These are phyloP conservation scores for Coemansia sp. DNA, from an alignment of 192 early-diverging fungal species.

Conservation along the genomic window DNA sequence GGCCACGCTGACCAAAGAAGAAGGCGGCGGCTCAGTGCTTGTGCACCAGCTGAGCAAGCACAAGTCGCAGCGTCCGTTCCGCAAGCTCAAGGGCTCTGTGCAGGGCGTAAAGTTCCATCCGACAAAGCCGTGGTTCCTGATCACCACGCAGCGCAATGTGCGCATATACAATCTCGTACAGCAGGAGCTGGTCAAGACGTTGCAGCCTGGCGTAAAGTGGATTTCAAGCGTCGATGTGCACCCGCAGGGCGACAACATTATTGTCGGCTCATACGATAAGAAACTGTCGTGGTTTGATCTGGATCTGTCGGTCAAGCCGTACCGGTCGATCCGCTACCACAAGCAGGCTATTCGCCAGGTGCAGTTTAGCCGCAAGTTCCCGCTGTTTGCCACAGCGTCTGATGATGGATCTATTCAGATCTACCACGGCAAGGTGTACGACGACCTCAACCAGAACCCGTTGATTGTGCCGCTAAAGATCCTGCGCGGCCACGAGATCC, in stretches of 20 bases:
- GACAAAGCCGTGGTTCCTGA: constrained; percentile 85
- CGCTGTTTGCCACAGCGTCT: constrained; percentile 88
- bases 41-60: constrained; percentile 92
- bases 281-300: constrained; percentile 97
- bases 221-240: constrained; percentile 95
- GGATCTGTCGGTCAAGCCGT: constrained; percentile 90
- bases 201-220: constrained; percentile 87
- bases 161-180: constrained; percentile 90
- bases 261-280: constrained; percentile 95
- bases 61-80: constrained; percentile 90
- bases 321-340: constrained; percentile 91
- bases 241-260: constrained; percentile 92
- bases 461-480: constrained; percentile 98
- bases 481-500: constrained; percentile 74
- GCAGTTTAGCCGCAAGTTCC: constrained; percentile 80
- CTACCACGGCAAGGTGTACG: constrained; percentile 98
- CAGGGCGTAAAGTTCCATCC: constrained; percentile 93
- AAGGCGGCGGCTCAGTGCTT: constrained; percentile 67
- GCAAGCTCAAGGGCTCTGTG: constrained; percentile 82
- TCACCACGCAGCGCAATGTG: constrained; percentile 92
- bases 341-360: constrained; percentile 85
- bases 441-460: constrained; percentile 94
- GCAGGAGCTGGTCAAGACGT: constrained; percentile 83
- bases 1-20: constrained; percentile 80
- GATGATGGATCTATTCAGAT: constrained; percentile 94